Evolutionary conservation across 1,284 basidiomycete genomes (phyloP), one percentile per base, ranked within the genome.

Genomic region (Lentinula novae-zelandiae): DNA sequence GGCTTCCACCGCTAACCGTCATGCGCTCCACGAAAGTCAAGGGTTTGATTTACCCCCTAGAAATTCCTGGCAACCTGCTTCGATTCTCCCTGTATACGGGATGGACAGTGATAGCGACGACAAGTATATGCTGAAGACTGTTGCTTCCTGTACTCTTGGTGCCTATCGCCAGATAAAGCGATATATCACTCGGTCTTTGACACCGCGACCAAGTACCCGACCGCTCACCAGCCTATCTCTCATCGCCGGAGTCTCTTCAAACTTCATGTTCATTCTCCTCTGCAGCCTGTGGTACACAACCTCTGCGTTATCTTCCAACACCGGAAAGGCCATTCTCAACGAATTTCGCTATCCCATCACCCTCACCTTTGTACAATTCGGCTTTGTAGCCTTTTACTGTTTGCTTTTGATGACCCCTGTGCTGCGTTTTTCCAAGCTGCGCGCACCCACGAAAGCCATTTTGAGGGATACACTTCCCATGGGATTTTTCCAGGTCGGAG

Each of bases 301-400:
- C 5, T 95, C 93, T 2, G 93, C 94, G 15, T 76, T 96, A 60
- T 94, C 92, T 31, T 92, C 92, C 57, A 95, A 95, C 74, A 92
- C 95, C 17, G 88, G 93, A 65, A 93, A 99, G 75, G 80, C 89
- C 57, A 91, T 98, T 76, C 80, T 98, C 70, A 87, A 82, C 70
- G 85, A 92, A 66, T 94, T 96, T 76, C 82, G 90, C 65, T 90
- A 95, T 75, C 87, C 95, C 33, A 82, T 96, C 72, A 90, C 95
- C 69, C 85, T 99, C 69, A 98, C 97, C n/a, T 92, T 98, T 71
- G 83, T 98, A 67, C 97, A 99, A 73, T 99, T 99, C 72, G 92
- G 87, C 65, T 98, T 98, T 71, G 92, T 98, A 58, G 90, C 95
- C 10, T 79, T 78, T 13, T 96, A 92, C 75, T 97, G 93, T 70